Percentiles rank a stretch among this genome's conserved stretches.
phyloP scores from a whole-genome alignment of 2,329 filamentous ascomycete species.

The Xylariaceae sp. region DNA sequence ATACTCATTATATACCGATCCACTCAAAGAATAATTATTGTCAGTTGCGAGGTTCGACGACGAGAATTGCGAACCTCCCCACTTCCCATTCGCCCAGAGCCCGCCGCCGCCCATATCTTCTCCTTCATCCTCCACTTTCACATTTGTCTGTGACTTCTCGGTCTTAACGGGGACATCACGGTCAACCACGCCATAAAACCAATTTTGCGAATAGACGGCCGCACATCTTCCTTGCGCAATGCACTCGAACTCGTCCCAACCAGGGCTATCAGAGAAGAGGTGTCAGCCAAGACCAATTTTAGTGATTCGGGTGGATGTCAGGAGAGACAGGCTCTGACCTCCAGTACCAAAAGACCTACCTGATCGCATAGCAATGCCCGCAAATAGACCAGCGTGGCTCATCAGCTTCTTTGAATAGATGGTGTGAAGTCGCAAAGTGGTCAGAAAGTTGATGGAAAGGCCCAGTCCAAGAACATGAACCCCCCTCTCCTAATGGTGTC shows the following conservation, averaged over 20 bases:
- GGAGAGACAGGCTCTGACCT: too few species aligned
- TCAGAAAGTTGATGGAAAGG: constrained; percentile 17
- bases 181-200: constrained; percentile 22
- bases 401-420: constrained; percentile 17
- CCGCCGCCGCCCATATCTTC: too few species aligned
- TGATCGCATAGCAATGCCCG: constrained; percentile 14
- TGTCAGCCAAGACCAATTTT: too few species aligned
- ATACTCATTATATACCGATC: too few species aligned
- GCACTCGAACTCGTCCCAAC: constrained; percentile 14
- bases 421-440: constrained; percentile 25
- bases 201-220: constrained; percentile 17
- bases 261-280: too few species aligned
- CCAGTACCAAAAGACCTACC: too few species aligned
- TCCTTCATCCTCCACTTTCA: constrained; percentile 22
- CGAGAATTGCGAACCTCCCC: too few species aligned
- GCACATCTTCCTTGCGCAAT: constrained; percentile 13
- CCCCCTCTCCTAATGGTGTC: constrained; percentile 14
- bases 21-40: too few species aligned
- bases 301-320: too few species aligned
- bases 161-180: constrained; percentile 13
- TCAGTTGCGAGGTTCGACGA: too few species aligned
- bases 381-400: constrained; percentile 22
- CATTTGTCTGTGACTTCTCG: constrained; percentile 22
- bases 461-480: constrained; percentile 27
- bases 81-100: too few species aligned